These are phyloP conservation scores for Ophiostoma piceae DNA, from an alignment of 2,329 filamentous ascomycete genomes.

Conservation along the genomic window DNA sequence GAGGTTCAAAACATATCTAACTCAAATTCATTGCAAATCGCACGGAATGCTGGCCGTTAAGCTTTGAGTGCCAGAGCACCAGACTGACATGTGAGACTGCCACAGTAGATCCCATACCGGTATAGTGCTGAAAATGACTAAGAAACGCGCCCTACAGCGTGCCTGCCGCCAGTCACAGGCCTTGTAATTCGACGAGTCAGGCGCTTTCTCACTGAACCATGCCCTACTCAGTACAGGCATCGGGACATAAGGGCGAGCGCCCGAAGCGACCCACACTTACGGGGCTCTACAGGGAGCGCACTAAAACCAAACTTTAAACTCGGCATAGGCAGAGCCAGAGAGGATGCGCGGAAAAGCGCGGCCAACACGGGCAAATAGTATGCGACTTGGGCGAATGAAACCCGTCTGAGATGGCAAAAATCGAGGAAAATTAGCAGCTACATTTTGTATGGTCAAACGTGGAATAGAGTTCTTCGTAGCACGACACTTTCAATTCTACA, in stretches of 20 bases:
- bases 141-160: not conserved
- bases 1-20: not conserved
- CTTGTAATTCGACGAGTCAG: conserved; percentile 1
- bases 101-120: conserved; percentile 5
- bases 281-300: not conserved
- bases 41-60: not conserved
- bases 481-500: not conserved
- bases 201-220: not conserved
- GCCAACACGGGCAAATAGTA: conserved; percentile 1
- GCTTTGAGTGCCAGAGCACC: not conserved
- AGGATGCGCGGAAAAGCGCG: not conserved
- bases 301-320: conserved; percentile 11
- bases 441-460: not conserved
- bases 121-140: not conserved
- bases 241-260: conserved; percentile 2
- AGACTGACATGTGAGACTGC: not conserved
- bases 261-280: conserved; percentile 2
- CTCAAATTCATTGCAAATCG: not conserved
- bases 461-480: not conserved
- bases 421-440: not conserved
- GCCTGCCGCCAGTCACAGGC: conserved; percentile 14
- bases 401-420: not conserved
- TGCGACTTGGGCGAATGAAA: not conserved
- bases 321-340: not conserved
- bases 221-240: not conserved